Evolutionary conservation across 495 filamentous ascomycete genomes (phyloP), one percentile per base, ranked within the genome.

Genomic region (Penicillium subrubescens): DNA sequence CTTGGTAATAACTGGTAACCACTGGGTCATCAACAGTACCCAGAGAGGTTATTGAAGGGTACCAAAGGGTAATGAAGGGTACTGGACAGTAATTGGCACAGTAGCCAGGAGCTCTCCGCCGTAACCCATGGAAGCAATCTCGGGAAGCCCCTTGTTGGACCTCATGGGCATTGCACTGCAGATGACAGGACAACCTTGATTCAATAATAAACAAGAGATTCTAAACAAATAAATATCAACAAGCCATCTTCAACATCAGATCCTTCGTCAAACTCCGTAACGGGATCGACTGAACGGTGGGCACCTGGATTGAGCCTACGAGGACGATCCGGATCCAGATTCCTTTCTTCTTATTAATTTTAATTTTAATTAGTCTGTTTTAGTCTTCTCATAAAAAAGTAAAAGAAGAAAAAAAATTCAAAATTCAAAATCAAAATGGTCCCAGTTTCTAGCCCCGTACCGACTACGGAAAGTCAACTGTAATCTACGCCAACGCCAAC

Each of bases 241-340:
- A 33, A 33, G 31, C 27, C 29, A 23, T n/a, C 33, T 8, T 25
- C 5, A 35, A 15, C 23, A 25, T 23, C 2, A 31, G 3, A 15
- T 34, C 37, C 5, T 31, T 56, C 33, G 11, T 35, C 31, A 5
- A 5, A 55, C 17, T 34, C 29, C 56, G 21, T 39, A 11, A 8
- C 35, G 21, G 14, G 66, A 68, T 60, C 59, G 62, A 48, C 62
- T 60, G 68, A 68, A 66, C 61, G 61, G 63, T 68, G 60, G 60
- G 48, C 60, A 54, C 59, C 59, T 60, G 27, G 59, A 41, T 27
- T 27, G 25, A 27, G 4, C 25, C 25, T 27, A 27, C 59, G 57
- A 56, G 63, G 68, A 69, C 70, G 71, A 75, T 71, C 67, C 60
- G 67, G 64, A 73, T 72, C 71, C 73, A 72, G 70, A 73, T 75